Evolutionary conservation across 169 alveolate genomes (phyloP), one percentile per base, ranked within the genome.

Genomic region (Cryptosporidium viatorum): DNA sequence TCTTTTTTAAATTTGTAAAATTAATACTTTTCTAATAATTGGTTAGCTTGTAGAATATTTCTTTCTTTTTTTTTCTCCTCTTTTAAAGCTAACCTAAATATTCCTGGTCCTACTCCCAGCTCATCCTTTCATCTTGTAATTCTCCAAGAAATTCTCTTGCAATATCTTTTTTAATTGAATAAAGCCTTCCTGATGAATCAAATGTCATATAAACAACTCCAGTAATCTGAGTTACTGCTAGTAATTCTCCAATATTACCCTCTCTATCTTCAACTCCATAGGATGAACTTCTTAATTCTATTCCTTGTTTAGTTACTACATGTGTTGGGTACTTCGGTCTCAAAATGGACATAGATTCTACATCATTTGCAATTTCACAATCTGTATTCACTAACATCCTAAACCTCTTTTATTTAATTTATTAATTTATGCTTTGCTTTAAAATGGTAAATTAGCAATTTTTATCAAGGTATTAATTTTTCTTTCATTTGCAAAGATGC

Each of bases 241-340:
- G 21, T 18, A 80, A 48, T 39, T 80, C 89, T 0, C 89, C 89
- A 12, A 80, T 43, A 60, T 62, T 80, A 16, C 89, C 89, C 21
- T 62, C 75, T 62, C 89, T 59, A 23, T 65, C 39, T 10, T 80
- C 67, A n/a, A 80, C 89, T 18, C 89, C 89, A 21, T 45, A 80
- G 10, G 80, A 62, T 29, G 89, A 80, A 18, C 89, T 80, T 80
- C 62, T 80, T 12, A 80, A 58, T 31, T 80, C 80, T 21, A 65
- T 55, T 21, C 75, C 75, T 14, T 80, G 69, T 26, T 80, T 80
- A 35, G 65, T 80, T 0, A 80, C 75, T 26, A 80, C 89, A 62
- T 80, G 89, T 41, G 89, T 80, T 62, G 89, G 89, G 23, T 80
- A 67, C 50, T 80, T 80, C 14, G 89, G 89, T 26, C 89, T 35